Conservation (phyloP, 1,284 basidiomycete genomes). For the Melampsora americana region DNA sequence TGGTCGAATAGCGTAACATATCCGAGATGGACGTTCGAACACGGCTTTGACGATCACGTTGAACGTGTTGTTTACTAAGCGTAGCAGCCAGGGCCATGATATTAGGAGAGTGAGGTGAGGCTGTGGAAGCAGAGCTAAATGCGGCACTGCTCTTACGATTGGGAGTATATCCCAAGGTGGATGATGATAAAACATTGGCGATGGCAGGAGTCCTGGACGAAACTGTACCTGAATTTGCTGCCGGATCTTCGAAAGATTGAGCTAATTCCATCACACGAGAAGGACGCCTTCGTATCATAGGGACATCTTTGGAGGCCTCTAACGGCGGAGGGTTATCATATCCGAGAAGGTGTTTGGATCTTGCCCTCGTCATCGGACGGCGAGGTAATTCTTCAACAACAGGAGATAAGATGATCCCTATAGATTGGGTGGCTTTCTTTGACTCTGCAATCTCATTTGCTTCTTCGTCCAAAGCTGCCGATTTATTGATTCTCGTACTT, state of each 20-base stretch:
- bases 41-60: slow-evolving; percentile 7
- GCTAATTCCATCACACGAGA: slow-evolving; percentile 30
- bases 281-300: slow-evolving; percentile 12
- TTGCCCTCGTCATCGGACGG: slow-evolving; percentile 28
- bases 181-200: not conserved
- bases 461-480: not conserved
- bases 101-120: slow-evolving; percentile 21
- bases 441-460: slow-evolving; percentile 3
- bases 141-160: not conserved
- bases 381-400: slow-evolving; percentile 17
- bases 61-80: slow-evolving; percentile 26
- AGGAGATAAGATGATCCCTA: slow-evolving; percentile 14
- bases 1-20: slow-evolving; percentile 34
- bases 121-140: not conserved
- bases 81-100: slow-evolving; percentile 34
- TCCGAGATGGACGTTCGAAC: slow-evolving; percentile 16
- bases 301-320: not conserved
- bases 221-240: not conserved
- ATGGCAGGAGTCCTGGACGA: not conserved
- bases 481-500: not conserved
- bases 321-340: not conserved
- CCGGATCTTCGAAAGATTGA: slow-evolving; percentile 15
- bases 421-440: not conserved
- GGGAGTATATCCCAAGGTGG: slow-evolving; percentile 7
- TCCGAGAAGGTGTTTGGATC: slow-evolving; percentile 24